Evolutionary conservation across 2,329 filamentous ascomycete genomes (phyloP).

Genomic region (Claviceps sp.): DNA sequence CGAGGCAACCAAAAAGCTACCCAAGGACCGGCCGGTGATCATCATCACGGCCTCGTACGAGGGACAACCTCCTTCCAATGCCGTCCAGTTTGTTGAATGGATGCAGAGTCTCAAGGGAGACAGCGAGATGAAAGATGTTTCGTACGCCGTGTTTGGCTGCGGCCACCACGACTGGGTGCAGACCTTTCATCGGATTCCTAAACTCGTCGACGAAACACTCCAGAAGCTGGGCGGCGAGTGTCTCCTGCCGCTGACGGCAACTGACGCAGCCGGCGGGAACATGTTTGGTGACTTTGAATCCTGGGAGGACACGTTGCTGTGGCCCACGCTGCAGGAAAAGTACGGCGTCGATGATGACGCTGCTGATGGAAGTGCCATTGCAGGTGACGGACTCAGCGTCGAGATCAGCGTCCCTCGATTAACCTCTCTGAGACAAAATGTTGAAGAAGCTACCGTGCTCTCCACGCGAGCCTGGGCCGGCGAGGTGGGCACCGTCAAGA

Average conservation of each 20-base stretch:
- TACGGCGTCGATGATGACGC: slow-evolving; percentile 21
- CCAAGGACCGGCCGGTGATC: slow-evolving; percentile 46
- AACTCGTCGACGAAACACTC: slow-evolving; percentile 42
- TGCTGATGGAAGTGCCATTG: slow-evolving; percentile 3
- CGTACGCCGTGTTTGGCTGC: slow-evolving; percentile 58
- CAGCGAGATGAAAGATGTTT: slow-evolving; percentile 38
- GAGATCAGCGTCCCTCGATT: slow-evolving; percentile 40
- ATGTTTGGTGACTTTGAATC: slow-evolving; percentile 55
- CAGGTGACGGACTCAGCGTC: slow-evolving; percentile 22
- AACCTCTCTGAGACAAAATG: slow-evolving; percentile 47
- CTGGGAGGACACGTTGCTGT: slow-evolving; percentile 48
- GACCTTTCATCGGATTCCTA: slow-evolving; percentile 58
- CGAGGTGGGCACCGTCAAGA: slow-evolving; percentile 40
- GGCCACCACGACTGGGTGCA: slow-evolving; percentile 43
- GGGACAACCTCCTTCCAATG: slow-evolving; percentile 61
- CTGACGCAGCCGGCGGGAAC: slow-evolving; percentile 48
- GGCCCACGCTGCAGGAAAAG: slow-evolving; percentile 34
- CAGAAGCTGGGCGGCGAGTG: slow-evolving; percentile 20
- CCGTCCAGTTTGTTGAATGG: slow-evolving; percentile 55
- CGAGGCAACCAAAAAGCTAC: slow-evolving; percentile 44
- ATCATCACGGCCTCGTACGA: slow-evolving; percentile 63
- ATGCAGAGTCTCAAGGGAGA: slow-evolving; percentile 35
- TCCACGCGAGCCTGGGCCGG: slow-evolving; percentile 36
- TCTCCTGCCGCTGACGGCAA: slow-evolving; percentile 34
- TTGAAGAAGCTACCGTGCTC: slow-evolving; percentile 46